Conservation (phyloP, 495 filamentous ascomycete species). For the Trichocladium uniseriatum region DNA sequence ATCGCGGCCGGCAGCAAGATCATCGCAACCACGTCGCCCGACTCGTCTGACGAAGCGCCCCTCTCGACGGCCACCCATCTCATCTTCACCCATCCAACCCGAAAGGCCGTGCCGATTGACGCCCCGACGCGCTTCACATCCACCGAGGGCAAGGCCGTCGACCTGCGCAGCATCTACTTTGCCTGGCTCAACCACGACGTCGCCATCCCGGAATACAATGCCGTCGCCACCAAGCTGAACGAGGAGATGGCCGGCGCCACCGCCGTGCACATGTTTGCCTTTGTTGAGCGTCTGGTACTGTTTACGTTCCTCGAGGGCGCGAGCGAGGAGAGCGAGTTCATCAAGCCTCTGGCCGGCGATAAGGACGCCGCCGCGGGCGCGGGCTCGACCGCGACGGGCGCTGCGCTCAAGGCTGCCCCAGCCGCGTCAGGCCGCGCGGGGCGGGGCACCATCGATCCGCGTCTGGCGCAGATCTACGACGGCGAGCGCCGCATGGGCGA, state of each 20-base stretch:
- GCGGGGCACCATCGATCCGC: conserved; percentile 60
- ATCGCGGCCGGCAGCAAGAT: conserved; percentile 57
- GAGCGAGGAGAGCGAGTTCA: conserved; percentile 82
- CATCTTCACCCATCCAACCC: conserved; percentile 56
- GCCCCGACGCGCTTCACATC: conserved; percentile 75
- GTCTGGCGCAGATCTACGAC: conserved; percentile 79
- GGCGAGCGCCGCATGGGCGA: conserved; percentile 87
- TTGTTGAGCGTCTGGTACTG: conserved; percentile 81
- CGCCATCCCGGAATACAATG: conserved; percentile 81
- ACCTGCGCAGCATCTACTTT: conserved; percentile 90
- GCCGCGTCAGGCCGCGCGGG: conserved; percentile 43
- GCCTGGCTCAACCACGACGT: conserved; percentile 87
- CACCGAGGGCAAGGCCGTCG: conserved; percentile 54
- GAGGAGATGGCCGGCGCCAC: conserved; percentile 58
- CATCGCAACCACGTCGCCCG: conserved; percentile 57
- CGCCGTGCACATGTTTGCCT: conserved; percentile 71
- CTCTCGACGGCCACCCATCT: conserved; percentile 76
- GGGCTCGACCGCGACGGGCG: conserved; percentile 34
- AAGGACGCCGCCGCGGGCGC: conserved; percentile 40
- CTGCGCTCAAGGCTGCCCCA: conserved; percentile 43
- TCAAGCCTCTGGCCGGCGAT: conserved; percentile 67
- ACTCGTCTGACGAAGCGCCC: conserved; percentile 34
- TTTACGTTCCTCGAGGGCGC: conserved; percentile 87
- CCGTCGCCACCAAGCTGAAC: conserved; percentile 68
- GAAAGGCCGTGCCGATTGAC: conserved; percentile 61